Evolutionary conservation across 805 yeast species (phyloP), one percentile per base, ranked within the genome.

Genomic region (Kazachstania bromeliacearum): DNA sequence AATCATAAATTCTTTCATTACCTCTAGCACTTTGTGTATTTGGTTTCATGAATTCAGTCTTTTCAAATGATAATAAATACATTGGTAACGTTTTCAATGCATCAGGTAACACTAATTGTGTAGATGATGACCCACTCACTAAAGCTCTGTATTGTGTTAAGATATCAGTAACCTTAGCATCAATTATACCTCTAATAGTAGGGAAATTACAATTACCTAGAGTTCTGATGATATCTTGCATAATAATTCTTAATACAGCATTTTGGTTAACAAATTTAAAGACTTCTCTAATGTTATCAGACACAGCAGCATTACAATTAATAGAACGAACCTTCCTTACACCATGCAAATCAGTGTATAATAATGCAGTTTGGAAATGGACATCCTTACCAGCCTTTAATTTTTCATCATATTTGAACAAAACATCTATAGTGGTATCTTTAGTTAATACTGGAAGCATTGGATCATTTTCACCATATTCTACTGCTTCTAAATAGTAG

Each of bases 341-440:
- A 16, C 98, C 98, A 33, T 68, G 68, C 2, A 68, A 52, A 32
- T 85, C 82, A 0, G 96, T 88, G 55, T 87, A 89, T 37, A 92
- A 63, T 19, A 92, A 47, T 0, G 97, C 96, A 2, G 84, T 81
- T 60, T 92, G 98, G 65, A 89, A 85, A 56, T 85, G 92, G 16
- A 85, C 82, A 56, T 87, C 96, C 26, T 71, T 67, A 41, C 75
- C 75, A 2, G 81, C 66, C 39, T 77, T 73, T 12, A 53, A 41
- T 41, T 75, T 75, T 3, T 85, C 85, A 51, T 87, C 96, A 51
- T 84, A 81, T 32, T 69, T 70, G 48, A 89, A 75, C 35, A 85
- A 68, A 2, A 84, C 79, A 7, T 84, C 79, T 33, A 85, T 57
- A 4, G 79, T 68, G 31, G 81, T 79, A 44, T 83, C 77, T 13